Percentiles rank a stretch among this genome's conserved stretches.
Evolutionary conservation across 2,329 filamentous ascomycete species (phyloP).

Genomic region (Bipolaris bicolor): DNA sequence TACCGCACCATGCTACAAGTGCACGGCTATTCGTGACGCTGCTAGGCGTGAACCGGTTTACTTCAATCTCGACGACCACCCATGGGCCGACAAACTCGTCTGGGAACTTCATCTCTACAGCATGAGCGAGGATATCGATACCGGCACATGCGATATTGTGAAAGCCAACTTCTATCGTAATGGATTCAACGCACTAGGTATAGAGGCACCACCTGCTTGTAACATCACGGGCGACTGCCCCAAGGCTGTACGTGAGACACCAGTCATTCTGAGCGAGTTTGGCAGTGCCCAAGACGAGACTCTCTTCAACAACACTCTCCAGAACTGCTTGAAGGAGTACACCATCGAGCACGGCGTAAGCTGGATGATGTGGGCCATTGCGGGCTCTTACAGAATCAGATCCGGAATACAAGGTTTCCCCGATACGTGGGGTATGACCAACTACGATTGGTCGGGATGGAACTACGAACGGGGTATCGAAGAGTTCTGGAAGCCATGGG

Average conservation of each 20-base stretch:
- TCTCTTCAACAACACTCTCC: slow-evolving; percentile 54
- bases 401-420: slow-evolving; percentile 54
- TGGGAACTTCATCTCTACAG: slow-evolving; percentile 67
- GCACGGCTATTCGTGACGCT: slow-evolving; percentile 52
- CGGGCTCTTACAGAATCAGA: slow-evolving; percentile 56
- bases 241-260: slow-evolving; percentile 43
- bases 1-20: slow-evolving; percentile 50
- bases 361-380: slow-evolving; percentile 60
- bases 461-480: slow-evolving; percentile 55
- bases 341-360: slow-evolving; percentile 54
- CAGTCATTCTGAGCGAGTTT: slow-evolving; percentile 49
- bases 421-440: slow-evolving; percentile 59
- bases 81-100: slow-evolving; percentile 62
- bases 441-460: slow-evolving; percentile 57
- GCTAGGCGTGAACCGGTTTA: slow-evolving; percentile 52
- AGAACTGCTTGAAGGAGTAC: slow-evolving; percentile 55
- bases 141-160: slow-evolving; percentile 56
- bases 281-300: slow-evolving; percentile 47
- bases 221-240: slow-evolving; percentile 45
- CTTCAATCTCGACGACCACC: slow-evolving; percentile 55
- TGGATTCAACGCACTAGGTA: slow-evolving; percentile 57
- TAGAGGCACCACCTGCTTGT: slow-evolving; percentile 44
- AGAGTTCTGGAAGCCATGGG: slow-evolving; percentile 60
- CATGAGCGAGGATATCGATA: slow-evolving; percentile 48
- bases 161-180: slow-evolving; percentile 58